Percentiles rank a stretch among this genome's conserved stretches.
Conservation (phyloP, 495 filamentous ascomycete genomes). For the Tuber microsphaerosporum region DNA sequence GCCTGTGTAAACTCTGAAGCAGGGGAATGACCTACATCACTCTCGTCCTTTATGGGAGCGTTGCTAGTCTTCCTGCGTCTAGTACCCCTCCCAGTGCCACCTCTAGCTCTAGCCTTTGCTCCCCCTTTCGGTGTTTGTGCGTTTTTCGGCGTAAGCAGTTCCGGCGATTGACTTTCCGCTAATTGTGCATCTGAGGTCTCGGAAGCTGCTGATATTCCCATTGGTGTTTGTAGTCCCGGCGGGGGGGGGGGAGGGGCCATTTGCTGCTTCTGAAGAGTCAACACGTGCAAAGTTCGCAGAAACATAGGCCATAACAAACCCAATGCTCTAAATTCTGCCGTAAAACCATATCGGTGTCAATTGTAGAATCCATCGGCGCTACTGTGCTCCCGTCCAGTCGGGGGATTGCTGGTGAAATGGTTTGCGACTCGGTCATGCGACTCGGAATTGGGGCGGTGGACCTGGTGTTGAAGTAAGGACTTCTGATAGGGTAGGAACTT, state of each 20-base stretch:
- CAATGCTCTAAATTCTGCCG: slow-evolving; percentile 32
- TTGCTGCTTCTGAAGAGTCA: slow-evolving; percentile 11
- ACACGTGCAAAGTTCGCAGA: slow-evolving; percentile 13
- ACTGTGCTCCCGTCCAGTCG: background rate
- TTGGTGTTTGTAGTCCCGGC: slow-evolving; percentile 8
- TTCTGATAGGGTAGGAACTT: background rate
- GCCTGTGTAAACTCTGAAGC: background rate
- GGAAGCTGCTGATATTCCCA: slow-evolving; percentile 4
- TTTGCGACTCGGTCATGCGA: slow-evolving; percentile 1
- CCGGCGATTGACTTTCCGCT: slow-evolving; percentile 12
- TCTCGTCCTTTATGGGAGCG: slow-evolving; percentile 35
- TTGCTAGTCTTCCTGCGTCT: slow-evolving; percentile 29
- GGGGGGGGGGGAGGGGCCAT: slow-evolving; percentile 14
- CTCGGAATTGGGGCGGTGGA: background rate
- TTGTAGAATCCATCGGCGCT: background rate
- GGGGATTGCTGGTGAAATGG: background rate
- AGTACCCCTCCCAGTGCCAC: slow-evolving; percentile 18
- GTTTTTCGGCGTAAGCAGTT: slow-evolving; percentile 19
- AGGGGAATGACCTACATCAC: slow-evolving; percentile 19
- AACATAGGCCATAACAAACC: slow-evolving; percentile 6
- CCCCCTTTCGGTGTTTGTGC: slow-evolving; percentile 18
- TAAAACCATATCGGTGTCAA: slow-evolving; percentile 32
- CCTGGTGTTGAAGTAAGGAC: background rate
- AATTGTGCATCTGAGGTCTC: background rate
- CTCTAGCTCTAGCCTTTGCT: slow-evolving; percentile 6